Evolutionary conservation across 108 stramenopile species (phyloP), one percentile per base, ranked within the genome.

Genomic region (Licmophora abbreviata): DNA sequence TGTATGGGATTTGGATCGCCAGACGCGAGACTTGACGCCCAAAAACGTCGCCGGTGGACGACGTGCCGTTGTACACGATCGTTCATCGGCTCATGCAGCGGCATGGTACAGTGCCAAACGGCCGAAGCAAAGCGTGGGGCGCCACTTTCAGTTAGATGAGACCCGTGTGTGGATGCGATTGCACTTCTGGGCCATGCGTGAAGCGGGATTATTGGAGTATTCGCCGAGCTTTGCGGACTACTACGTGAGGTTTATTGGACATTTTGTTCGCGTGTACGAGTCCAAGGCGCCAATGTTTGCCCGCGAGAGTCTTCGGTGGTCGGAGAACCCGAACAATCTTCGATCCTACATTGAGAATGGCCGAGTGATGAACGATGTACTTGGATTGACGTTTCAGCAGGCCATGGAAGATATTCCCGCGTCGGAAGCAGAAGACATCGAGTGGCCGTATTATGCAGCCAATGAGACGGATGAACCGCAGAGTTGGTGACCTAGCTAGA

Each of bases 81-180:
- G 78, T 4, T 48, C 71, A n/a, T 78, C 76, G 36, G 83, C 83
- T 20, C 83, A 85, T 54, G 66, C 57, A 9, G 83, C 79, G 11
- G 83, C 83, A 2, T 80, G 83, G 76, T 27, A 77, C 33, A 69
- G 66, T 11, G 66, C 66, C 48, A 85, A 85, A 47, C 76, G 83
- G 3, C 66, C 75, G 1, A 28, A 20, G 3, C 2, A 72, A 1
- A 58, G 69, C 24, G 59, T 68, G 3, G 83, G 79, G 31, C 68
- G 74, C 12, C 76, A 72, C 45, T 80, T 85, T 41, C 41, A 67
- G 32, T 59, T 85, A 42, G 79, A 75, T 29, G 83, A 85, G 30
- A 69, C 62, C 42, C 56, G 83, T 4, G 76, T 78, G 0, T 85
- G 83, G 83, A 85, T 85, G 83, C 60, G 83, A 4, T 43, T 85